Conservation (phyloP, 2,329 filamentous ascomycete species). For the Penicillium sp. region DNA sequence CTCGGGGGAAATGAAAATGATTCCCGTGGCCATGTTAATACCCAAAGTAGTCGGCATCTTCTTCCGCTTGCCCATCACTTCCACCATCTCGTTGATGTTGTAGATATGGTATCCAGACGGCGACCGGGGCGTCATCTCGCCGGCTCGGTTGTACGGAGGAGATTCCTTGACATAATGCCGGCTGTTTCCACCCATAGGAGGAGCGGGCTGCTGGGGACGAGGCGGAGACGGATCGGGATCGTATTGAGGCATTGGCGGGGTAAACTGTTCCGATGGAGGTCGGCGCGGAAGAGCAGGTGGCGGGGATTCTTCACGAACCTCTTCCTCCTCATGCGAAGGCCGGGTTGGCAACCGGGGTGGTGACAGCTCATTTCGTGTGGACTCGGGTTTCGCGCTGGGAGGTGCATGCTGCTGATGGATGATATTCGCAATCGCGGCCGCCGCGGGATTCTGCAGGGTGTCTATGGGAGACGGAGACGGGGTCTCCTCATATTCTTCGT, state of each 20-base stretch:
- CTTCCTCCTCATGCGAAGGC: conserved; percentile 67
- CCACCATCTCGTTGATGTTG: conserved; percentile 96
- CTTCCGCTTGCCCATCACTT: conserved; percentile 95
- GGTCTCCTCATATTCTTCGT: conserved; percentile 37
- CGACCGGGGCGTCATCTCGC: conserved; percentile 60
- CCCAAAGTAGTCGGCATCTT: conserved; percentile 98
- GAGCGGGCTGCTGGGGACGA: conserved; percentile 23
- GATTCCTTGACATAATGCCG: conserved; percentile 56
- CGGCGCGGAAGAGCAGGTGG: conserved; percentile 65
- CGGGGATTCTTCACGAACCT: conserved; percentile 56
- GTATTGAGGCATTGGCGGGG: conserved; percentile 64
- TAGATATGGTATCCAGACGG: conserved; percentile 91
- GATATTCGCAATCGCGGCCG: conserved; percentile 62
- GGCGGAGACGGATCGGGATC: conserved; percentile 57
- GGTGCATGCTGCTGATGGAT: conserved; percentile 50
- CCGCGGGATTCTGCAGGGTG: conserved; percentile 57
- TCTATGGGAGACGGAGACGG: conserved; percentile 48
- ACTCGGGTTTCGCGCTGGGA: conserved; percentile 34
- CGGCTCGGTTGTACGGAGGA: conserved; percentile 61
- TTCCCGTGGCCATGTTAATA: conserved; percentile 86
- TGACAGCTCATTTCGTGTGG: conserved; percentile 41
- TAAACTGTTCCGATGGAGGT: conserved; percentile 62
- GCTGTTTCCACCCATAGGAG: conserved; percentile 42
- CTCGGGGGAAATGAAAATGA: conserved; percentile 88
- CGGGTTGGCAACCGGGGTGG: conserved; percentile 46